Conservation (phyloP, 1,284 basidiomycete species). For the Leccinum huronense region DNA sequence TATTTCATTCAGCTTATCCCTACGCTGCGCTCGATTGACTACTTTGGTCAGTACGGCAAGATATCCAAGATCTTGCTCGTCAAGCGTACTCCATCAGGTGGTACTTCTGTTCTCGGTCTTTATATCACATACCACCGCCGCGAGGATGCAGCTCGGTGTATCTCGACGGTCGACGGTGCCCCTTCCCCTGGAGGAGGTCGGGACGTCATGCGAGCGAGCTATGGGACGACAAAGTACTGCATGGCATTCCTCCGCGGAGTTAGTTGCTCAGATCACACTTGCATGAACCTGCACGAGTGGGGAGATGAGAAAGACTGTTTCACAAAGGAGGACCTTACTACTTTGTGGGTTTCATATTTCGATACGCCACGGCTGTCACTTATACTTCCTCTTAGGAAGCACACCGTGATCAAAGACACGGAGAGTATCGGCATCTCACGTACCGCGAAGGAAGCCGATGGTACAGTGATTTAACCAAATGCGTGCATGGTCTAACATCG, state of each 20-base stretch:
- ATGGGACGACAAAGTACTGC: constrained; percentile 98
- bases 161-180: constrained; percentile 90
- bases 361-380: constrained; percentile 15
- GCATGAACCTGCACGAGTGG: constrained; percentile 96
- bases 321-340: constrained; percentile 89
- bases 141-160: constrained; percentile 93
- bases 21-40: constrained; percentile 92
- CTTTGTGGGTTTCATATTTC: constrained; percentile 57
- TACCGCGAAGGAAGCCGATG: constrained; percentile 60
- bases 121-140: constrained; percentile 96
- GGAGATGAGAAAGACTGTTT: constrained; percentile 98
- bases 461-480: constrained; percentile 39
- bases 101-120: constrained; percentile 81
- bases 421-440: constrained; percentile 53
- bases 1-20: constrained; percentile 72
- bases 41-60: constrained; percentile 99
- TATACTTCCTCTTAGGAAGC: constrained; percentile 56
- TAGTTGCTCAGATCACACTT: constrained; percentile 84
- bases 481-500: constrained; percentile 11
- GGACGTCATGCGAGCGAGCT: constrained; percentile 87
- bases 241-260: constrained; percentile 90
- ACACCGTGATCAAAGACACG: constrained; percentile 76
- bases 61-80: constrained; percentile 95
- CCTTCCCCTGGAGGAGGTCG: constrained; percentile 77
- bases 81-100: constrained; percentile 82